Evolutionary conservation across 257 asterid species (phyloP).

Genomic region (Verbascum thapsus): DNA sequence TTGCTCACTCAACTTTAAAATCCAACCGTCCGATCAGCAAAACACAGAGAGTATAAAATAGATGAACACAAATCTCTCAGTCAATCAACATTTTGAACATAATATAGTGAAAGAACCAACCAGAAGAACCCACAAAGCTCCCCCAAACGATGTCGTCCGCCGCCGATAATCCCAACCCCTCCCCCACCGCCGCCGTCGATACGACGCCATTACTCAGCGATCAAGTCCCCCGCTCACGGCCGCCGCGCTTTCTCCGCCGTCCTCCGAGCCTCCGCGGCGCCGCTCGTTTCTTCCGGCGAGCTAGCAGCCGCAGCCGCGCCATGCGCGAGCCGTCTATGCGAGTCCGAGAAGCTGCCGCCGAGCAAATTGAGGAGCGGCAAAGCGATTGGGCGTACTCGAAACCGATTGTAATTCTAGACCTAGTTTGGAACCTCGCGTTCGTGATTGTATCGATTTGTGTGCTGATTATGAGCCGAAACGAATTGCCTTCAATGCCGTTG

Average conservation of each 20-base stretch:
- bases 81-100: conserved; percentile 18
- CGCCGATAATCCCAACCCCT: conserved; percentile 23
- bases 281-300: conserved; percentile 60
- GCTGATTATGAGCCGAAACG: conserved; percentile 49
- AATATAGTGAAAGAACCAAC: conserved; percentile 11
- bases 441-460: conserved; percentile 51
- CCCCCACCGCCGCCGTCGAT: conserved; percentile 37
- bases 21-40: conserved; percentile 33
- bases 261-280: conserved; percentile 65
- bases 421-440: conserved; percentile 63
- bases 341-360: conserved; percentile 67
- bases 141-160: conserved; percentile 45
- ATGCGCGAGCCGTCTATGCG: conserved; percentile 71
- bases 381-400: conserved; percentile 76
- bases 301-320: conserved; percentile 59
- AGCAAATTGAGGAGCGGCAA: conserved; percentile 60
- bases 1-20: conserved; percentile 2
- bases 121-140: conserved; percentile 16
- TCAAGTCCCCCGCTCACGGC: conserved; percentile 35
- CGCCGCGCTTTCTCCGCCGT: conserved; percentile 52
- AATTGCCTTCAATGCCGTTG: conserved; percentile 56
- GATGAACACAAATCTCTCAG: too few species aligned
- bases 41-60: too few species aligned
- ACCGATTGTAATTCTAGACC: conserved; percentile 62
- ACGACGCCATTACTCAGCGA: conserved; percentile 48